Evolutionary conservation across 177 flowering plant genomes (phyloP).

Genomic region (Vitis hybrid): DNA sequence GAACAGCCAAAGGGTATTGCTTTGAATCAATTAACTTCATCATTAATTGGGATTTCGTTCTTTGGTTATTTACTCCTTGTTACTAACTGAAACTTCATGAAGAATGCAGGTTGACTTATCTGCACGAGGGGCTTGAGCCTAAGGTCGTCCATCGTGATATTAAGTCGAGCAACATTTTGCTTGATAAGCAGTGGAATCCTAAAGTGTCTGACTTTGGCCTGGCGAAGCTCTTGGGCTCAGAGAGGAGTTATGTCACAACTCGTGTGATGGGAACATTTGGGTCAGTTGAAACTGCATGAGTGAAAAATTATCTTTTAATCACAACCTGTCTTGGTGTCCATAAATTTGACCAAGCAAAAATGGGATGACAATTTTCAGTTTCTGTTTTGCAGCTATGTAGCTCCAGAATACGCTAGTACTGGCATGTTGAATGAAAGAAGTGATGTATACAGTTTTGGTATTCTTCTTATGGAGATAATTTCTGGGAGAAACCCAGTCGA

Average conservation of each 20-base stretch:
- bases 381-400: conserved; percentile 55
- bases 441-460: conserved; percentile 81
- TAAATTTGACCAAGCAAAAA: not conserved
- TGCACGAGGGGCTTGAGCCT: conserved; percentile 86
- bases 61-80: not conserved
- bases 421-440: conserved; percentile 86
- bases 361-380: not conserved
- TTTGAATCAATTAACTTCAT: not conserved
- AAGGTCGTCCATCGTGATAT: conserved; percentile 88
- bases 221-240: conserved; percentile 79
- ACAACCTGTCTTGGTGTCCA: not conserved
- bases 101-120: conserved; percentile 52
- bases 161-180: conserved; percentile 78
- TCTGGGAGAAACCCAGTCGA: conserved; percentile 80
- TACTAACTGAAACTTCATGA: not conserved
- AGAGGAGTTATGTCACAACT: conserved; percentile 71
- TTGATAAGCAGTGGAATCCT: conserved; percentile 73
- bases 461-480: conserved; percentile 79
- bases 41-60: not conserved
- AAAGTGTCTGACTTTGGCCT: conserved; percentile 87
- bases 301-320: not conserved
- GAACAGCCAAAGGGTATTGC: conserved; percentile 79
- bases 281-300: conserved; percentile 31
- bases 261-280: conserved; percentile 94
- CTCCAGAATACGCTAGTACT: conserved; percentile 87